Evolutionary conservation across 805 yeast genomes (phyloP).

Genomic region (Suhomyces pyralidae): DNA sequence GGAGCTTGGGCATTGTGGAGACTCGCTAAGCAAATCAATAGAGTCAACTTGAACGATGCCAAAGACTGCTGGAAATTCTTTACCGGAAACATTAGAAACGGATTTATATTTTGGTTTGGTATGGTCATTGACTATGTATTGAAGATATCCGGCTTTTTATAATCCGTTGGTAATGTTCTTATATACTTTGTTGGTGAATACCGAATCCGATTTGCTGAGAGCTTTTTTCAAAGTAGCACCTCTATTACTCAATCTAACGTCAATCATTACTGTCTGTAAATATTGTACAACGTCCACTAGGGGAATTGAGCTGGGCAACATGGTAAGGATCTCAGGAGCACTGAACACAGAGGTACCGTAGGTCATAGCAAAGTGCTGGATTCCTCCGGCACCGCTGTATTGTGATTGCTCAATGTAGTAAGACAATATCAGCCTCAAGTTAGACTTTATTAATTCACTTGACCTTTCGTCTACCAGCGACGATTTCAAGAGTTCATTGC

Average conservation of each 20-base stretch:
- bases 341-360: constrained; percentile 21
- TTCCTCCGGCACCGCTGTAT: constrained; percentile 12
- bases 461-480: neutral
- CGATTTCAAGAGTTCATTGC: neutral
- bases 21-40: constrained; percentile 61
- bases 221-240: constrained; percentile 22
- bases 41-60: constrained; percentile 78
- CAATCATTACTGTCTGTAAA: constrained; percentile 18
- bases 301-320: constrained; percentile 32
- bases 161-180: constrained; percentile 16
- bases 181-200: constrained; percentile 16
- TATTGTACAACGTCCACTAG: constrained; percentile 27
- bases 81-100: constrained; percentile 72
- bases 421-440: neutral
- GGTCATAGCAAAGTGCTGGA: constrained; percentile 26
- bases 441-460: neutral
- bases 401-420: constrained; percentile 1
- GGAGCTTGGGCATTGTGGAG: constrained; percentile 68
- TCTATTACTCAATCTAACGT: constrained; percentile 17
- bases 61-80: constrained; percentile 81
- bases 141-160: constrained; percentile 45
- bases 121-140: constrained; percentile 63
- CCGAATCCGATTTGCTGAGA: constrained; percentile 28
- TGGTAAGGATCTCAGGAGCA: constrained; percentile 23
- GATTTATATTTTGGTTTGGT: constrained; percentile 64